These are phyloP conservation scores for Gossypium gossypioides DNA, from an alignment of 441 rosid genomes.

Conservation along the genomic window DNA sequence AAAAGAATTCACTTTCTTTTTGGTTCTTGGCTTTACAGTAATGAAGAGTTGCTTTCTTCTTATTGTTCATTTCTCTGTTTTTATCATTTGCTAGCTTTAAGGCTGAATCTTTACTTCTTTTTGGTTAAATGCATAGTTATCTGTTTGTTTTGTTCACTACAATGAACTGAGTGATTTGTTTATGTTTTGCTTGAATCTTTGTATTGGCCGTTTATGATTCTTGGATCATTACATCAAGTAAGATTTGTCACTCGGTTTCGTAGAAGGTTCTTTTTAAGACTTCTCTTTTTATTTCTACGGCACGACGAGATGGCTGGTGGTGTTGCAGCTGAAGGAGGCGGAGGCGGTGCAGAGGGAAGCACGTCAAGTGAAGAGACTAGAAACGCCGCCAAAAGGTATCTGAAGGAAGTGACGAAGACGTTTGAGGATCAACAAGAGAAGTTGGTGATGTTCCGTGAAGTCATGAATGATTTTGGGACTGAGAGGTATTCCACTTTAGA, in stretches of 20 bases:
- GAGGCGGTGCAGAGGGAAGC: neutral
- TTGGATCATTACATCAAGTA: neutral
- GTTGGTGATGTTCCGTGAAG: too few relatives aligned
- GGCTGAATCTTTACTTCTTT: neutral
- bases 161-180: neutral
- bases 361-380: neutral
- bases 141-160: neutral
- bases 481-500: neutral
- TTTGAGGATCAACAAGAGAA: too few relatives aligned
- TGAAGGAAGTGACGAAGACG: too few relatives aligned
- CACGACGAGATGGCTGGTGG: constrained; percentile 49
- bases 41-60: neutral
- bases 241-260: neutral
- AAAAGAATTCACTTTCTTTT: neutral
- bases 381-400: too few relatives aligned
- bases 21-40: constrained; percentile 12
- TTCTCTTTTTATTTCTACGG: constrained; percentile 10
- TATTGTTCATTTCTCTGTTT: neutral
- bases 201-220: neutral
- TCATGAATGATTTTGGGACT: too few relatives aligned
- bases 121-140: neutral
- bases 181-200: neutral
- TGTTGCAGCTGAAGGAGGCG: too few relatives aligned
- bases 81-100: neutral
- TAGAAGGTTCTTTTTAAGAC: neutral